A percentile compares a stretch with the other conserved stretches of the same genome.
Conservation (phyloP, 1,284 basidiomycete species). For the Ustilago crameri region DNA sequence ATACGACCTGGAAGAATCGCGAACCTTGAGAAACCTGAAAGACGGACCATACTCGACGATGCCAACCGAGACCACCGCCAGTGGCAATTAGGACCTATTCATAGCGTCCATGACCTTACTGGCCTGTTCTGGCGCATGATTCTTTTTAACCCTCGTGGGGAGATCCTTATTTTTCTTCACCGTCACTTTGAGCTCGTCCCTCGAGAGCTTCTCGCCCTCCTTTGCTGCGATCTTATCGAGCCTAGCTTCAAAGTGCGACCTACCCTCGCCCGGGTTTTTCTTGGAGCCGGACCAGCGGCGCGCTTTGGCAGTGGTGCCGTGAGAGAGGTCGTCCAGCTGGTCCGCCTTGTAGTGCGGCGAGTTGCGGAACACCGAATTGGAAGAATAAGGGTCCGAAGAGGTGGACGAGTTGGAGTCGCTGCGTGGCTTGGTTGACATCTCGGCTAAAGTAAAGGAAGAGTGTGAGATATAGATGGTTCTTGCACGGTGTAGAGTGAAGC, state of each 20-base stretch:
- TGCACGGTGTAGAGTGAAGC: no score
- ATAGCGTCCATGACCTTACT: conserved; percentile 29
- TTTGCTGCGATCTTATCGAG: neutral
- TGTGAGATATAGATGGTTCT: no score
- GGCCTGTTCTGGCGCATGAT: conserved; percentile 37
- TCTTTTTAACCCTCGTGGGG: conserved; percentile 38
- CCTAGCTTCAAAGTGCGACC: conserved; percentile 33
- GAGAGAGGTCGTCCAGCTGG: conserved; percentile 44
- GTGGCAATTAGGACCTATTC: conserved; percentile 8
- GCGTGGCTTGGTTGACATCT: conserved; percentile 42
- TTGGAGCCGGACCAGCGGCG: conserved; percentile 41
- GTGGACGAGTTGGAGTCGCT: conserved; percentile 27
- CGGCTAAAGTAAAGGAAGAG: no score
- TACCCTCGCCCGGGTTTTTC: conserved; percentile 37
- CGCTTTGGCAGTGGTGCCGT: conserved; percentile 36
- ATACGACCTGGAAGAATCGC: neutral
- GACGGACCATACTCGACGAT: neutral
- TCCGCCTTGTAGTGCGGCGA: conserved; percentile 37
- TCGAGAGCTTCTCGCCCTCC: conserved; percentile 16
- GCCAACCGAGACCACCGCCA: neutral
- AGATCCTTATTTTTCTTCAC: conserved; percentile 50
- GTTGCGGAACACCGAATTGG: conserved; percentile 32
- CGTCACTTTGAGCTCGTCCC: conserved; percentile 20
- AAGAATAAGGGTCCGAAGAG: conserved; percentile 31
- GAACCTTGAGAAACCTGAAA: neutral